These are phyloP conservation scores for Ophiocordyceps camponoti-saundersi DNA, from an alignment of 2,329 filamentous ascomycete genomes.

Conservation along the genomic window DNA sequence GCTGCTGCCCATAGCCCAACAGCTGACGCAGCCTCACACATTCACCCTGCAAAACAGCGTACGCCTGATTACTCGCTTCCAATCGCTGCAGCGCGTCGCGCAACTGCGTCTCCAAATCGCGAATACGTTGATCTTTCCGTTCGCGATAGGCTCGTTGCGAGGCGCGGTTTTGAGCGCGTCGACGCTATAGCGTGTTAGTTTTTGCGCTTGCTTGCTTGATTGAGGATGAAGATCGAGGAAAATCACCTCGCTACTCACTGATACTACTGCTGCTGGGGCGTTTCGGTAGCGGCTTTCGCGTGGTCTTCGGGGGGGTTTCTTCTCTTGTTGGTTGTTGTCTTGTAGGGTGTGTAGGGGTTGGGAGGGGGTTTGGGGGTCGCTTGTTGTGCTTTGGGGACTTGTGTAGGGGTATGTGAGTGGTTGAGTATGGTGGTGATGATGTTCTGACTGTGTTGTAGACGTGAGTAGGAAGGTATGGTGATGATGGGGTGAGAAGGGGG, in stretches of 20 bases:
- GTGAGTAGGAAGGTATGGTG: too few relatives aligned
- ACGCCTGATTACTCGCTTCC: conserved; percentile 23
- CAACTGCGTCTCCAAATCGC: conserved; percentile 42
- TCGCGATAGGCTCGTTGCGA: conserved; percentile 15
- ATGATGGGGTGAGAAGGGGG: too few relatives aligned
- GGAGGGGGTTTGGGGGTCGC: conserved; percentile 1
- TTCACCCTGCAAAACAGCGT: too few relatives aligned
- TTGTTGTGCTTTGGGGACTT: conserved; percentile 4
- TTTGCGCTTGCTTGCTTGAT: not conserved
- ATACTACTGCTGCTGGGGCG: conserved; percentile 29
- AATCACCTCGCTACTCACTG: conserved; percentile 15
- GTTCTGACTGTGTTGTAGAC: too few relatives aligned
- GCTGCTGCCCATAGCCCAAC: too few relatives aligned
- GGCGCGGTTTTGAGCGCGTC: conserved; percentile 15
- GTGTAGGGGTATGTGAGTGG: not conserved
- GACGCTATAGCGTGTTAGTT: conserved; percentile 8
- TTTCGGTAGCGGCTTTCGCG: conserved; percentile 36
- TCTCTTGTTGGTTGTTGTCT: not conserved
- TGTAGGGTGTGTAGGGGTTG: not conserved
- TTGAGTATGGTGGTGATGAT: too few relatives aligned
- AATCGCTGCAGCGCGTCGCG: conserved; percentile 35
- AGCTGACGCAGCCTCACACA: too few relatives aligned
- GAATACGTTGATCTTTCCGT: conserved; percentile 38
- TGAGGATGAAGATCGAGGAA: not conserved
- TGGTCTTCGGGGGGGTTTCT: conserved; percentile 12